A percentile compares a stretch with the other conserved stretches of the same genome.
phyloP scores from a whole-genome alignment of 2,329 filamentous ascomycete species.

The Colletotrichum eremochloae region DNA sequence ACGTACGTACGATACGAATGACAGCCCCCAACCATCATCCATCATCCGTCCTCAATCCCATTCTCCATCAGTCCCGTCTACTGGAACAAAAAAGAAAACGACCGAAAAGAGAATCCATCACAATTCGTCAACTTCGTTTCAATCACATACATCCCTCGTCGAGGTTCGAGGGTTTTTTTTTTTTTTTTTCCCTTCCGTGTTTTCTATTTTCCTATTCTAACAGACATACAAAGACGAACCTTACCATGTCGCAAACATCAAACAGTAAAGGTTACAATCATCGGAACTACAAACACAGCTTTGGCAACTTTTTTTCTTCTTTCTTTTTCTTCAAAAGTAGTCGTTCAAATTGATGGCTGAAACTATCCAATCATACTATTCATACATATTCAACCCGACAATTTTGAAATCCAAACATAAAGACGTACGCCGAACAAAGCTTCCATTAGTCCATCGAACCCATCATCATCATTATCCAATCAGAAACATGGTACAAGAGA shows the following conservation, averaged over 20 bases:
- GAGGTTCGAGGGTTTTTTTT: too few species aligned
- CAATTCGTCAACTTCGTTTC: not conserved
- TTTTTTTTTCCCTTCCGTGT: not conserved
- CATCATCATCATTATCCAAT: not conserved
- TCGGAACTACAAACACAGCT: not conserved
- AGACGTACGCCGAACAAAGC: constrained; percentile 9
- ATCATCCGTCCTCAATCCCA: not conserved
- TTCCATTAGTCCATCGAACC: not conserved
- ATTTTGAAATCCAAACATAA: constrained; percentile 24
- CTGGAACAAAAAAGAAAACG: not conserved
- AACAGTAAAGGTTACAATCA: not conserved
- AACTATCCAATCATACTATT: constrained; percentile 17
- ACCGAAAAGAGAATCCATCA: not conserved
- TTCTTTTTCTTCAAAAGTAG: not conserved
- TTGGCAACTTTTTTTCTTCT: too few species aligned
- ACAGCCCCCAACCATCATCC: not conserved
- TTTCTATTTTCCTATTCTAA: not conserved
- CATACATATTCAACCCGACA: constrained; percentile 23
- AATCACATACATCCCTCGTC: not conserved
- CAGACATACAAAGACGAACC: not conserved
- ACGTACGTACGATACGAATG: not conserved
- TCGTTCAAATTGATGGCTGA: constrained; percentile 29
- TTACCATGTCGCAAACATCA: not conserved
- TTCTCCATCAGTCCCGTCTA: not conserved
- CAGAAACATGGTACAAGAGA: not conserved